phyloP scores from a whole-genome alignment of 768 basidiomycete species.

The Serendipita sp. region DNA sequence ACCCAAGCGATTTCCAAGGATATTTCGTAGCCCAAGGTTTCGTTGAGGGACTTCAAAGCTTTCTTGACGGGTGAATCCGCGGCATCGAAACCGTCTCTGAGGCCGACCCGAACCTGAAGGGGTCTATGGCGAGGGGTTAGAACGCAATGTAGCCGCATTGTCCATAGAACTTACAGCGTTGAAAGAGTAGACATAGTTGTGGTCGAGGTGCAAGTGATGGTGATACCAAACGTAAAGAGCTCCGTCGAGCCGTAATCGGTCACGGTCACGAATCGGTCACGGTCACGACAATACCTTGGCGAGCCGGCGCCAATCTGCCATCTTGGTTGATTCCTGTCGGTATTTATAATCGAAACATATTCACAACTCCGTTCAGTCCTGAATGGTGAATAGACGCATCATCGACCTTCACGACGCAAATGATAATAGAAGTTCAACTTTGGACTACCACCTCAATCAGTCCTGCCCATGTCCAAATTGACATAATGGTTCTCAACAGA shows the following conservation, averaged over 20 bases:
- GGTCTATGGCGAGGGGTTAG: neutral
- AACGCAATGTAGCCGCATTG: too few species aligned
- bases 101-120: neutral
- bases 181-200: conserved; percentile 6
- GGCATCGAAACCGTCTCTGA: neutral
- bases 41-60: neutral
- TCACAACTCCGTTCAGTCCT: too few species aligned
- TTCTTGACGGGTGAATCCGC: neutral
- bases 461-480: too few species aligned
- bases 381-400: too few species aligned
- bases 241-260: neutral
- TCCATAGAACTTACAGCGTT: neutral
- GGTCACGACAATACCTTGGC: too few species aligned
- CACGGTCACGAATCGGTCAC: neutral
- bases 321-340: too few species aligned
- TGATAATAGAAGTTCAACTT: too few species aligned
- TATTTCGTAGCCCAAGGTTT: neutral
- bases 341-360: too few species aligned
- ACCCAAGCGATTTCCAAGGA: conserved; percentile 1
- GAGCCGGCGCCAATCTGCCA: too few species aligned
- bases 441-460: too few species aligned
- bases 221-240: neutral
- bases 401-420: too few species aligned
- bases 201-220: conserved; percentile 1
- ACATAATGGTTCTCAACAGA: too few species aligned